A percentile compares a stretch with the other conserved stretches of the same genome.
phyloP scores from a whole-genome alignment of 805 yeast genomes.

The Candida methanosorbosa region DNA sequence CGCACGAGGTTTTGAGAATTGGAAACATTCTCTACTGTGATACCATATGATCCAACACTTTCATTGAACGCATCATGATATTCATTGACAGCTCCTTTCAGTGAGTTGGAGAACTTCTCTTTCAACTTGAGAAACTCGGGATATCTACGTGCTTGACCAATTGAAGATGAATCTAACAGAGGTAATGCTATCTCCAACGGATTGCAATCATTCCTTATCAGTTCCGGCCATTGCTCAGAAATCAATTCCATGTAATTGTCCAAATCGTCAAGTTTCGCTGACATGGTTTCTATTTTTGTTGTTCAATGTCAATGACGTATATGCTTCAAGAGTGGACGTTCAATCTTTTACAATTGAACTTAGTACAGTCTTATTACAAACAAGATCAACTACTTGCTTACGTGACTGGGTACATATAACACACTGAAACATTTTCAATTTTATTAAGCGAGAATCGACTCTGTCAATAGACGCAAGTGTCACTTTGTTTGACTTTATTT shows the following conservation, averaged over 20 bases:
- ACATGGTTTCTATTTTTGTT: no score
- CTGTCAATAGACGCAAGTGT: no score
- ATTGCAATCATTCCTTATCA: constrained; percentile 49
- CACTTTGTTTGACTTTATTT: background rate
- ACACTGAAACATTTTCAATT: no score
- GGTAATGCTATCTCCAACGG: constrained; percentile 83
- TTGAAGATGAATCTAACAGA: constrained; percentile 77
- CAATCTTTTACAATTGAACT: no score
- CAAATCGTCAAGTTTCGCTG: constrained; percentile 12
- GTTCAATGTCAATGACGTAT: no score
- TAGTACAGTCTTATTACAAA: no score
- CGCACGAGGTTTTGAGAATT: constrained; percentile 43
- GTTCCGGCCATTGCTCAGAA: constrained; percentile 25
- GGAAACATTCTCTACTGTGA: constrained; percentile 52
- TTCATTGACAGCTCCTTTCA: constrained; percentile 67
- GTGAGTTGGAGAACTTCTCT: constrained; percentile 42
- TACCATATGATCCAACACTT: constrained; percentile 76
- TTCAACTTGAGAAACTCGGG: constrained; percentile 60
- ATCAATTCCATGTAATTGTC: constrained; percentile 8
- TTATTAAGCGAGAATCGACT: no score
- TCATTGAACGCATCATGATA: constrained; percentile 80
- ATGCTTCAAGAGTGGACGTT: no score
- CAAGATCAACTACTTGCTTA: no score
- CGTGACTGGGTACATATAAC: no score
- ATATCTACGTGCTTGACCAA: constrained; percentile 75